Conservation (phyloP, 2,329 filamentous ascomycete genomes). For the Monosporascus sp. region DNA sequence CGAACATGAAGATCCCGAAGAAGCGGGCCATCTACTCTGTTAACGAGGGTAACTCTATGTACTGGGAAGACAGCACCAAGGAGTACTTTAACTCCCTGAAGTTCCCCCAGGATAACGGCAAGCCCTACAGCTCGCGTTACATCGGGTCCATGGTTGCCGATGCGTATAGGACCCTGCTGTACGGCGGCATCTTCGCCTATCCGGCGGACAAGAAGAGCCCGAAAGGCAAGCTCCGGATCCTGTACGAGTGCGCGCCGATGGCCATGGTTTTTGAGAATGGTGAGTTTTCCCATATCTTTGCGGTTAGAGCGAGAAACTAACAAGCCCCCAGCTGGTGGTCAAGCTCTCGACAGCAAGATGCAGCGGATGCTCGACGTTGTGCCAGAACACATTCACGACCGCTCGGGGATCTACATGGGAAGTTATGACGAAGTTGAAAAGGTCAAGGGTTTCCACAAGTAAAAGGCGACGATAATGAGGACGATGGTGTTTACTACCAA, state of each 20-base stretch:
- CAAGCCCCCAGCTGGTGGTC: constrained; percentile 65
- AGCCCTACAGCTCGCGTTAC: constrained; percentile 92
- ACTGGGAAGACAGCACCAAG: constrained; percentile 88
- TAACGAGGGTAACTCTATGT: constrained; percentile 96
- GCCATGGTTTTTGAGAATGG: constrained; percentile 98
- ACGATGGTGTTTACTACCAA: not conserved
- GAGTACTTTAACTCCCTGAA: constrained; percentile 89
- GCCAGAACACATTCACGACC: constrained; percentile 91
- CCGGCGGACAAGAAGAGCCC: constrained; percentile 97
- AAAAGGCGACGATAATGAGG: constrained; percentile 8
- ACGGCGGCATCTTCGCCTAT: constrained; percentile 96
- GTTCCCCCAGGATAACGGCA: constrained; percentile 64
- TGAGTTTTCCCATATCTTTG: constrained; percentile 38
- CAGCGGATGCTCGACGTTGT: constrained; percentile 81
- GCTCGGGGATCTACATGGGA: constrained; percentile 92
- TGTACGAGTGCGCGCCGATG: constrained; percentile 99
- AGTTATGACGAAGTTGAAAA: constrained; percentile 94
- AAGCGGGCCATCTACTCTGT: constrained; percentile 88
- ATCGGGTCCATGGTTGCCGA: constrained; percentile 99
- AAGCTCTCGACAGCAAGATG: constrained; percentile 90
- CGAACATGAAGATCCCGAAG: constrained; percentile 82
- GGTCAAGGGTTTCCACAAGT: constrained; percentile 77
- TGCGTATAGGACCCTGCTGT: constrained; percentile 90
- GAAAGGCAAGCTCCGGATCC: constrained; percentile 93
- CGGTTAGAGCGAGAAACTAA: constrained; percentile 19